These are phyloP conservation scores for Phytopythium chamaehyphon DNA, from an alignment of 352 stramenopile species.

Conservation along the genomic window DNA sequence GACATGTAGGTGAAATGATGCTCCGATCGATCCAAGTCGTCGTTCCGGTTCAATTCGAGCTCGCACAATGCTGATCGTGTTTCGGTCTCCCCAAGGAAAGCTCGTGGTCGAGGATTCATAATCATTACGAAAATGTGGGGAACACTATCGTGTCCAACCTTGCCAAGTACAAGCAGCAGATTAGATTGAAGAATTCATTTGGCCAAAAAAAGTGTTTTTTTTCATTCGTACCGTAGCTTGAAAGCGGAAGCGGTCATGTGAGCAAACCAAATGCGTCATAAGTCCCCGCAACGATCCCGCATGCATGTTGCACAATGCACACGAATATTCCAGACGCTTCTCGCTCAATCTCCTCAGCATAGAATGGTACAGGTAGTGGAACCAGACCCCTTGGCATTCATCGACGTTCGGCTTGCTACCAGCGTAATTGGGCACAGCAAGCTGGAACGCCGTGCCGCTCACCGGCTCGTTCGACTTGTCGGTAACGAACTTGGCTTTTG, in stretches of 20 bases:
- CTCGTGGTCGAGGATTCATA: constrained; percentile 19
- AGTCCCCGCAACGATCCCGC: constrained; percentile 66
- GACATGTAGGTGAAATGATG: constrained; percentile 68
- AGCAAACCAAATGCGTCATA: constrained; percentile 71
- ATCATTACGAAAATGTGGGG: constrained; percentile 83
- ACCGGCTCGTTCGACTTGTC: constrained; percentile 11
- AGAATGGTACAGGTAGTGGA: constrained; percentile 81
- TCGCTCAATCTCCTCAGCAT: constrained; percentile 80
- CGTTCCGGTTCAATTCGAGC: constrained; percentile 41
- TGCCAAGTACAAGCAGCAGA: background rate
- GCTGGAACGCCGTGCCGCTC: constrained; percentile 19
- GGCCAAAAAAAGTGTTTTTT: background rate
- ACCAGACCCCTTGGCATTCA: constrained; percentile 52
- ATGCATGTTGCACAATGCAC: constrained; percentile 82
- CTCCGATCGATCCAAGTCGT: constrained; percentile 52
- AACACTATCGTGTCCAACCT: constrained; percentile 76
- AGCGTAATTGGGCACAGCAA: constrained; percentile 39
- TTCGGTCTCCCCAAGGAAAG: constrained; percentile 7
- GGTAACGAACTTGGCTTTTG: constrained; percentile 28
- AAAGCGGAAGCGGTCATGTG: constrained; percentile 76
- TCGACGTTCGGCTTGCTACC: constrained; percentile 11
- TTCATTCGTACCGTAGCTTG: constrained; percentile 46
- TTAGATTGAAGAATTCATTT: background rate
- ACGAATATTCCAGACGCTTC: constrained; percentile 78
- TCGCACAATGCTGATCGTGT: constrained; percentile 43